Evolutionary conservation across 2,329 filamentous ascomycete genomes (phyloP).

Genomic region (Alternaria solani): DNA sequence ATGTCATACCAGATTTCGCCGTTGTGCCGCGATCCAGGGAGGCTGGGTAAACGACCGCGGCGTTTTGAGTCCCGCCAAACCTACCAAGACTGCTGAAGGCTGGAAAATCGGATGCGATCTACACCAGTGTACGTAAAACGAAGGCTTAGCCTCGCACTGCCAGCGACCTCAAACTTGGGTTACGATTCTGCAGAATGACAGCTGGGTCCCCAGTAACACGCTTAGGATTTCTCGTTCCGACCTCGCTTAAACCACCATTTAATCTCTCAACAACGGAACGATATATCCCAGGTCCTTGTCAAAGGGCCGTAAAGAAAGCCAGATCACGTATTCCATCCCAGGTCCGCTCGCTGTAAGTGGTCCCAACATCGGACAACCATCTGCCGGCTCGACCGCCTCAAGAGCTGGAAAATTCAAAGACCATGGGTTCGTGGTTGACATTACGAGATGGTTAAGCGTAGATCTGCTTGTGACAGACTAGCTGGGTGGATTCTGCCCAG

Average conservation of each 20-base stretch:
- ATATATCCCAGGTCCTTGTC: slow-evolving; percentile 3
- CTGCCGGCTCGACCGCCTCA: slow-evolving; percentile 5
- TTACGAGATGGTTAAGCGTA: slow-evolving; percentile 33
- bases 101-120: slow-evolving; percentile 22
- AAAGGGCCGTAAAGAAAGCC: slow-evolving; percentile 7
- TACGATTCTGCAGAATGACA: slow-evolving; percentile 22
- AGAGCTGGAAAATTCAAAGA: slow-evolving; percentile 1
- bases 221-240: slow-evolving; percentile 3
- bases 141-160: slow-evolving; percentile 22
- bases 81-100: slow-evolving; percentile 18
- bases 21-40: slow-evolving; percentile 19
- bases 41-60: slow-evolving; percentile 17
- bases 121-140: slow-evolving; percentile 33
- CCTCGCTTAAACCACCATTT: slow-evolving; percentile 8
- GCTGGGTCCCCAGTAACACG: slow-evolving; percentile 9
- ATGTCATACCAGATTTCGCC: slow-evolving; percentile 28
- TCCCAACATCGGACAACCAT: not conserved
- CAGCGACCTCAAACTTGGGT: slow-evolving; percentile 30
- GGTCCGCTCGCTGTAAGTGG: slow-evolving; percentile 17
- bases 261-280: slow-evolving; percentile 21
- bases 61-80: slow-evolving; percentile 21
- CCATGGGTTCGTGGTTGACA: slow-evolving; percentile 24
- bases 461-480: slow-evolving; percentile 34
- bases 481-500: slow-evolving; percentile 8
- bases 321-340: not conserved